Evolutionary conservation across 2,329 filamentous ascomycete genomes (phyloP), one percentile per base, ranked within the genome.

Genomic region (Hypoxylon sp.): DNA sequence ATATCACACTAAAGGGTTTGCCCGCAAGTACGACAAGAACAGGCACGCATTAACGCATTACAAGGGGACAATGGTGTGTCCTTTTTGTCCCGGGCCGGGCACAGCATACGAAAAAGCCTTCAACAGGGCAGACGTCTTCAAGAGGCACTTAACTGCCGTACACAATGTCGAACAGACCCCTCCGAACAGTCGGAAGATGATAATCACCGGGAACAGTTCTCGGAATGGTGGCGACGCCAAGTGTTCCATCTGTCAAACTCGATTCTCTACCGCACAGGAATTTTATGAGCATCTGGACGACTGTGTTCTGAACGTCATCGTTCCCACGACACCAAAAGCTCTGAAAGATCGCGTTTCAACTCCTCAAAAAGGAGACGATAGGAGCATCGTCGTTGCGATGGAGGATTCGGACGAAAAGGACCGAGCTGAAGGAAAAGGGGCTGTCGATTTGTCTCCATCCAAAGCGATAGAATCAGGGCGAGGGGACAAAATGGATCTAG

Each of bases 51-150:
- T 96, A 57, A 97, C 92, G 4, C 92, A 97, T 71, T 97, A 96
- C 81, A 96, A 96, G 75, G 92, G 92, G 29, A 96, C 90, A 37
- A 96, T 96, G 92, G 90, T 96, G 16, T 97, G 92, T 68, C 91
- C 91, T 20, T 97, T 96, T 76, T 96, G 92, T 65, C 90, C 91
- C 1, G 90, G 91, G 23, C 91, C 90, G 19, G 92, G 92, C 3
- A 93, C 91, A 3, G 83, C 91, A 5, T 88, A 89, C 1, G 92
- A 96, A 74, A 97, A 96, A 82, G 93, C 89, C 59, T 97, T 97
- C 70, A 96, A 97, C 76, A 85, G 92, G 48, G 91, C 92, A 51
- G 92, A 97, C 62, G 91, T 96, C 55, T 97, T 97, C 81, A 97
- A 96, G 81, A 83, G 92, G 55, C 92, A 97, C 70, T 74, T 97